phyloP scores from a whole-genome alignment of 2,329 filamentous ascomycete species.

The Cadophora malorum region DNA sequence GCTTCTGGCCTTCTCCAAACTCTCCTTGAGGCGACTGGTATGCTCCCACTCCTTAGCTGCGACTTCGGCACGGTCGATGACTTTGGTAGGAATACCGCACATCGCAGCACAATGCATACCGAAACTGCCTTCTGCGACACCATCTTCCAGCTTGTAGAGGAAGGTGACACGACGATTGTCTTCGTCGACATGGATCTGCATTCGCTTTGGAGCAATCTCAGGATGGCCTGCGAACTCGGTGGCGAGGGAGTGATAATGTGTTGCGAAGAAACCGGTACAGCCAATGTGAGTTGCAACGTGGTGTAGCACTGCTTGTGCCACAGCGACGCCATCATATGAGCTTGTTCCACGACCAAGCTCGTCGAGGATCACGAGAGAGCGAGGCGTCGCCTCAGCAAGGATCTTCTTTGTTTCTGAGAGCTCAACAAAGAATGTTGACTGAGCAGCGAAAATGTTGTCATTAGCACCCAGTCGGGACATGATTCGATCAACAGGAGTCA shows the following conservation, averaged over 20 bases:
- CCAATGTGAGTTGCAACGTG: constrained; percentile 93
- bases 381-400: constrained; percentile 87
- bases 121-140: constrained; percentile 94
- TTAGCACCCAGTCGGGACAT: constrained; percentile 98
- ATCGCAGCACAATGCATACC: constrained; percentile 99
- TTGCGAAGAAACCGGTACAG: constrained; percentile 95
- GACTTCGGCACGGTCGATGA: constrained; percentile 86
- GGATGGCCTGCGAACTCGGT: constrained; percentile 90
- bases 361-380: constrained; percentile 94
- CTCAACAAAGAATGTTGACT: constrained; percentile 98
- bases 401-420: constrained; percentile 98
- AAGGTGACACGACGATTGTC: constrained; percentile 88
- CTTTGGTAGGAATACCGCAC: constrained; percentile 86
- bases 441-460: constrained; percentile 98
- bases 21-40: constrained; percentile 88
- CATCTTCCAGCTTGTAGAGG: constrained; percentile 90
- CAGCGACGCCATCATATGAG: constrained; percentile 94
- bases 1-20: constrained; percentile 78
- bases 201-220: constrained; percentile 83
- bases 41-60: constrained; percentile 95
- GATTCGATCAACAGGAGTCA: constrained; percentile 94
- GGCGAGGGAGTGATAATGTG: constrained; percentile 93
- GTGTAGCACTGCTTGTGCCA: constrained; percentile 96
- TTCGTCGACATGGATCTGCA: constrained; percentile 95
- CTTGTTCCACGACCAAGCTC: constrained; percentile 94